Percentiles rank a stretch among this genome's conserved stretches.
Evolutionary conservation across 768 basidiomycete species (phyloP).

Genomic region (Fomitopsis serialis): DNA sequence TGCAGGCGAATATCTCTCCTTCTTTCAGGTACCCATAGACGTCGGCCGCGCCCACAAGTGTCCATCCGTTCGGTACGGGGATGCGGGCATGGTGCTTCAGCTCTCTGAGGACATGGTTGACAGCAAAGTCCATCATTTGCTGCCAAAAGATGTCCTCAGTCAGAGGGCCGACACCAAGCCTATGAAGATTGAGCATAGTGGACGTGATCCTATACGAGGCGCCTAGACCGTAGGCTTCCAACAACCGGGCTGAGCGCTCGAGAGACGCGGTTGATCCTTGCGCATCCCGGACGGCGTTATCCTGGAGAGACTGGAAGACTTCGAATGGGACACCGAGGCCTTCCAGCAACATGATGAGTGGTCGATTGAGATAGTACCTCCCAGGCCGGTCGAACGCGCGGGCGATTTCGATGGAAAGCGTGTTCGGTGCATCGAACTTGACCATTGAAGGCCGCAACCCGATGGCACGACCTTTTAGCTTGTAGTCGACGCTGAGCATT

Average conservation of each 20-base stretch:
- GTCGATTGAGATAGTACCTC: constrained; percentile 52
- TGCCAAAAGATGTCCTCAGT: constrained; percentile 42
- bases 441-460: constrained; percentile 57
- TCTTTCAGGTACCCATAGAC: constrained; percentile 46
- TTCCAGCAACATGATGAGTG: constrained; percentile 60
- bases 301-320: constrained; percentile 50
- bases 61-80: constrained; percentile 57
- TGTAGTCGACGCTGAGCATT: constrained; percentile 55
- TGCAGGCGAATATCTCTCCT: constrained; percentile 58
- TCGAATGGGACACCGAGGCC: constrained; percentile 52
- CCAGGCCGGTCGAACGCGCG: constrained; percentile 57
- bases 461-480: constrained; percentile 42
- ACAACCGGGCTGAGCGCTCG: constrained; percentile 37
- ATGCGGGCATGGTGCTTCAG: constrained; percentile 64
- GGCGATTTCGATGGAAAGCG: constrained; percentile 55
- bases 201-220: constrained; percentile 51
- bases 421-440: constrained; percentile 53
- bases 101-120: constrained; percentile 59
- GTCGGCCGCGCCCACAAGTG: constrained; percentile 70
- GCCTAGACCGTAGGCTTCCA: constrained; percentile 56
- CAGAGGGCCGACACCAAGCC: constrained; percentile 36
- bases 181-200: constrained; percentile 43
- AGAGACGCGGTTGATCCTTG: constrained; percentile 38
- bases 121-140: constrained; percentile 46
- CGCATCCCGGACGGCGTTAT: constrained; percentile 44